Evolutionary conservation across 306 rosid genomes (phyloP).

Genomic region (Quillaja saponaria): DNA sequence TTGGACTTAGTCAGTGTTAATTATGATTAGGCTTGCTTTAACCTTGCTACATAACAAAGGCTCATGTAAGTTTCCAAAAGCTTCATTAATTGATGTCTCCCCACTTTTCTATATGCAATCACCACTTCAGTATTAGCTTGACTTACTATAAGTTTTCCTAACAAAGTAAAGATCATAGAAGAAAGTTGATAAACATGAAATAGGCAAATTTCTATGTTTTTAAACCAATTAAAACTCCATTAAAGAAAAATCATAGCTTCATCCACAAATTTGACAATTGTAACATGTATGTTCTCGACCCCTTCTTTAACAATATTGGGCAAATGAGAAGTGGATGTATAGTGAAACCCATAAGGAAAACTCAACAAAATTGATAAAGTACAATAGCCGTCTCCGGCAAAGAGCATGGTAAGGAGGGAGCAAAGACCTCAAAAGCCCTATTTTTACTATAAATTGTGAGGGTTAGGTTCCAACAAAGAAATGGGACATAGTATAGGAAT

Average conservation of each 20-base stretch:
- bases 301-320: slow-evolving; percentile 39
- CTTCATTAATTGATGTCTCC: slow-evolving; percentile 50
- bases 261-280: slow-evolving; percentile 62
- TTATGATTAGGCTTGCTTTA: too few species aligned
- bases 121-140: slow-evolving; percentile 62
- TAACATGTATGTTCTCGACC: slow-evolving; percentile 48
- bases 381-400: slow-evolving; percentile 28
- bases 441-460: slow-evolving; percentile 20
- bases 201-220: slow-evolving; percentile 44
- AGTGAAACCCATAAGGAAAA: slow-evolving; percentile 31
- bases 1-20: too few species aligned
- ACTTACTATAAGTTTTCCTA: slow-evolving; percentile 80
- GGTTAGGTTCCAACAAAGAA: not conserved
- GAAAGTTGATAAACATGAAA: slow-evolving; percentile 78
- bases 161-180: slow-evolving; percentile 63
- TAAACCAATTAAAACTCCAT: slow-evolving; percentile 59
- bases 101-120: slow-evolving; percentile 62
- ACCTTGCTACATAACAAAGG: slow-evolving; percentile 58
- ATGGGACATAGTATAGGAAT: slow-evolving; percentile 14
- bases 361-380: slow-evolving; percentile 39
- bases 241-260: slow-evolving; percentile 58
- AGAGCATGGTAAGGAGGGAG: slow-evolving; percentile 33
- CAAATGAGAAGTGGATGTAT: slow-evolving; percentile 25
- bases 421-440: slow-evolving; percentile 62
- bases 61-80: slow-evolving; percentile 48